These are phyloP conservation scores for Eucalyptus pauciflora DNA, from an alignment of 345 rosid species.

Conservation along the genomic window DNA sequence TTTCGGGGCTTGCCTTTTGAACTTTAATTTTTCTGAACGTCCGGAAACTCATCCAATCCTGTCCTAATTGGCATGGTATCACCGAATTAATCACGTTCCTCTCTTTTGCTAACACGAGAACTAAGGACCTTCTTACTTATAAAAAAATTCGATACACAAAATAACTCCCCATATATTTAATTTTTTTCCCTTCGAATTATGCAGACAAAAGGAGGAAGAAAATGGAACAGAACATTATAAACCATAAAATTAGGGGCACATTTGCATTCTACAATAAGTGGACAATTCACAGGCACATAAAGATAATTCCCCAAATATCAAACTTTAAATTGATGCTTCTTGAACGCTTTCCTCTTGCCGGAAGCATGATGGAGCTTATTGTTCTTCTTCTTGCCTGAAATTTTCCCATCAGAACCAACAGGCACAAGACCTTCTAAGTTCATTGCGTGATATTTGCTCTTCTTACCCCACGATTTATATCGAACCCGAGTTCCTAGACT, in stretches of 20 bases:
- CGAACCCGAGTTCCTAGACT: constrained; percentile 2
- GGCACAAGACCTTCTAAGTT: constrained; percentile 7
- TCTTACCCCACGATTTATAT: constrained; percentile 17
- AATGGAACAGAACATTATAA: neutral
- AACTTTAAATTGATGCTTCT: neutral
- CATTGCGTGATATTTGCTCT: constrained; percentile 19
- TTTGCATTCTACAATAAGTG: neutral
- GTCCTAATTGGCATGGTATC: neutral
- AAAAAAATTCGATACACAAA: neutral
- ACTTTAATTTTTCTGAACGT: no score
- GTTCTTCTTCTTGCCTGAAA: constrained; percentile 29
- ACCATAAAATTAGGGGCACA: neutral
- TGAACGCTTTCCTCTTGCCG: neutral
- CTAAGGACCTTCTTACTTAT: neutral
- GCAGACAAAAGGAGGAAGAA: neutral
- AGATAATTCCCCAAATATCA: neutral
- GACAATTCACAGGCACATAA: neutral
- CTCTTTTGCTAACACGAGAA: neutral
- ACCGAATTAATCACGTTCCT: neutral
- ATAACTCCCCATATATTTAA: neutral
- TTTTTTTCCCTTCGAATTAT: neutral
- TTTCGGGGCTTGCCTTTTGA: no score
- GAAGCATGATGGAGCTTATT: constrained; percentile 12
- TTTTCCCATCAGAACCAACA: constrained; percentile 31
- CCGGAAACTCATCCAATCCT: neutral